phyloP scores from a whole-genome alignment of 2,329 filamentous ascomycete species.

The Xylaria hypoxylon region DNA sequence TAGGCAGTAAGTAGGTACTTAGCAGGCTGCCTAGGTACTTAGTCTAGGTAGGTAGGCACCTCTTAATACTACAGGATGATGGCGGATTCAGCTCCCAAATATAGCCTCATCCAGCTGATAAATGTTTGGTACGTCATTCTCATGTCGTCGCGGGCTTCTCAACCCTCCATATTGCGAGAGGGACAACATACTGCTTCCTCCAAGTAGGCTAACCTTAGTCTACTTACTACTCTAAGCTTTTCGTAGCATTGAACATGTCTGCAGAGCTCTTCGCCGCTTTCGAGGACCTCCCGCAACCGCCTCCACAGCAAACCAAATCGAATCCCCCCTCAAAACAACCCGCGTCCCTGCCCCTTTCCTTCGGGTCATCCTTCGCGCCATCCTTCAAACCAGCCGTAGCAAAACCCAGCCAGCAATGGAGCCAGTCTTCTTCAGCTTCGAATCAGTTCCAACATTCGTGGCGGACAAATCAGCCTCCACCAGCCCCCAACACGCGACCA shows the following conservation, averaged over 20 bases:
- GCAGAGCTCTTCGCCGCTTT: conserved; percentile 75
- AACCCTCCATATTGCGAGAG: neutral
- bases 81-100: neutral
- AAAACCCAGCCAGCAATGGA: conserved; percentile 48
- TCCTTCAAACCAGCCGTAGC: conserved; percentile 5
- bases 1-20: too few species aligned
- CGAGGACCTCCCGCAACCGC: conserved; percentile 58
- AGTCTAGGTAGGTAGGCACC: too few species aligned
- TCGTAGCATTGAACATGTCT: conserved; percentile 61
- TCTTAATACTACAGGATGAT: too few species aligned
- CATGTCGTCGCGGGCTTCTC: neutral
- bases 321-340: conserved; percentile 27
- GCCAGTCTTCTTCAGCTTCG: conserved; percentile 24
- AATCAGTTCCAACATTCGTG: conserved; percentile 33
- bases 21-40: too few species aligned
- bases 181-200: neutral
- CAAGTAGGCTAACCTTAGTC: neutral
- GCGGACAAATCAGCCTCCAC: conserved; percentile 48
- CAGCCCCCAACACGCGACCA: conserved; percentile 33
- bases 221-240: neutral
- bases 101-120: neutral
- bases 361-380: conserved; percentile 38
- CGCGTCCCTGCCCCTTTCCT: conserved; percentile 38
- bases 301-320: conserved; percentile 39
- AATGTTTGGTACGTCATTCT: conserved; percentile 10